Evolutionary conservation across 331 rosid genomes (phyloP), one percentile per base, ranked within the genome.

Genomic region (Acacia pycnantha): DNA sequence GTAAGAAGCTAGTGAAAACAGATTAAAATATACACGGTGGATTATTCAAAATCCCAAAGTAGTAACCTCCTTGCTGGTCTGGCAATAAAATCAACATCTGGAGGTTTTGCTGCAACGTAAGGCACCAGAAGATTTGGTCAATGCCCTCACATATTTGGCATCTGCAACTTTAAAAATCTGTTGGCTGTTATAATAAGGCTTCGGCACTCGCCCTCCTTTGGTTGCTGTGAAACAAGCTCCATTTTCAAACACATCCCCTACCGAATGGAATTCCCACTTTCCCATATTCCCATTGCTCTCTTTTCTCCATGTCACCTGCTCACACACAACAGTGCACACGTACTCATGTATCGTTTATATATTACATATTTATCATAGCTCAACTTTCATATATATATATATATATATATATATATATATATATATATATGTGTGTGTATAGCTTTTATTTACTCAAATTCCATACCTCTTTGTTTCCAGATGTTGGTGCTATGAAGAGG

Each of bases 61-160:
- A 54, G 62, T 21, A 21, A 13, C 4, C 26, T 4, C 18, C 14
- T 24, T 24, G 66, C 66, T 7, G 73, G 18, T 40, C 5, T 40
- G 48, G 31, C 11, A 18, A 46, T 26, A 50, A 33, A 19, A 22
- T 88, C 78, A 85, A 53, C 91, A 91, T 61, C 68, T 76, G 7
- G 88, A 86, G 4, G 46, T 76, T 78, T 47, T 78, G 29, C 59
- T 73, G 77, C 91, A 93, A 11, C 16, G 73, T 37, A 93, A 74
- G 65, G 88, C 90, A 2, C 95, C 91, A 0, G 90, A 87, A 5
- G 88, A 75, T 0, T 53, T 85, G 15, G 94, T 88, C 26, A 88
- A 47, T 16, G 80, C 51, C 62, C 88, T 86, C 21, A 94, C 76
- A 43, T 5, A 79, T 44, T 84, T 88, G 41, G 82, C 91, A 51